These are phyloP conservation scores for Parietaria judaica DNA, from an alignment of 306 rosid genomes.

Conservation along the genomic window DNA sequence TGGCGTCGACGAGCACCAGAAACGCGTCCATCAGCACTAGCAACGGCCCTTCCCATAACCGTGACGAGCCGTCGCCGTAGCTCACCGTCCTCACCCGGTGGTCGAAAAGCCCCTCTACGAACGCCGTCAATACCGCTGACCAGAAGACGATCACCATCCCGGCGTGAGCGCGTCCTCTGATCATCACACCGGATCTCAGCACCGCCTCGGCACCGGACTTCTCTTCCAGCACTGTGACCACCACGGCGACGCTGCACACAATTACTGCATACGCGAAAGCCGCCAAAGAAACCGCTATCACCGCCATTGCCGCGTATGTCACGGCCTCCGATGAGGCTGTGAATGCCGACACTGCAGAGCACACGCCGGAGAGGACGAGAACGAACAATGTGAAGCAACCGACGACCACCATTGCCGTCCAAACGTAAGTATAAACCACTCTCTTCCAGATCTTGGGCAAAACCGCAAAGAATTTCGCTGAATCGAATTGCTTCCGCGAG, in stretches of 20 bases:
- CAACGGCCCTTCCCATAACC: conserved; percentile 98
- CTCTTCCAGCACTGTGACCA: conserved; percentile 81
- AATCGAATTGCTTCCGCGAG: conserved; percentile 54
- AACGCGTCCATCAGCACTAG: conserved; percentile 92
- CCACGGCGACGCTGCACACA: conserved; percentile 67
- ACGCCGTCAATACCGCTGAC: conserved; percentile 79
- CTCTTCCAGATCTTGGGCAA: conserved; percentile 68
- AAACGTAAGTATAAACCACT: conserved; percentile 53
- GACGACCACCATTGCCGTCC: conserved; percentile 52
- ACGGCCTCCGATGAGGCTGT: conserved; percentile 42
- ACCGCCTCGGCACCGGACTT: conserved; percentile 87
- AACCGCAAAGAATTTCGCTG: conserved; percentile 43
- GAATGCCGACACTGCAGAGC: conserved; percentile 50
- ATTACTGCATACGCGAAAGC: conserved; percentile 79
- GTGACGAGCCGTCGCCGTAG: conserved; percentile 95
- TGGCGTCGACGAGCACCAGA: conserved; percentile 76
- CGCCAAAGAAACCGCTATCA: conserved; percentile 62
- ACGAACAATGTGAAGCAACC: conserved; percentile 67
- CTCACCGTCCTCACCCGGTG: conserved; percentile 89
- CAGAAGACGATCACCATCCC: conserved; percentile 79
- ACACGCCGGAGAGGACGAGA: conserved; percentile 58
- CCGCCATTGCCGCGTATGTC: conserved; percentile 54
- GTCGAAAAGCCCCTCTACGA: conserved; percentile 90
- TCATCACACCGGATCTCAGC: conserved; percentile 56
- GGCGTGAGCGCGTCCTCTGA: conserved; percentile 87